Evolutionary conservation across 2,329 filamentous ascomycete species (phyloP).

Genomic region (Endoconidiophora laricicola): DNA sequence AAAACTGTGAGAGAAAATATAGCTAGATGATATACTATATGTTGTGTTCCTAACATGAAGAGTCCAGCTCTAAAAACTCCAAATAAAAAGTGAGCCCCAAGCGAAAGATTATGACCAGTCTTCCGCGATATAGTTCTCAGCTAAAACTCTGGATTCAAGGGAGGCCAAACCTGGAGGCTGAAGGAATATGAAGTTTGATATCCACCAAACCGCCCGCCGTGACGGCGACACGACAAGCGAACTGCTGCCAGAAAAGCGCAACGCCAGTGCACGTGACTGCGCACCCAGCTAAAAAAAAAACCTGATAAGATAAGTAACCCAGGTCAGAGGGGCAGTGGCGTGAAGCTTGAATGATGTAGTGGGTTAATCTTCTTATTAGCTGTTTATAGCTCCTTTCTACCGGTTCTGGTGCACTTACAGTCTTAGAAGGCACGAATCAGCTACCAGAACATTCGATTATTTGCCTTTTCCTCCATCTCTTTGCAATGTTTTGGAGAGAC

Average conservation of each 20-base stretch:
- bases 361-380: background rate
- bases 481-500: background rate
- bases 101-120: background rate
- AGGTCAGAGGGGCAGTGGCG: background rate
- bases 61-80: background rate
- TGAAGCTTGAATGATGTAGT: background rate
- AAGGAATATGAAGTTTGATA: constrained; percentile 1
- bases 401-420: background rate
- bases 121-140: background rate
- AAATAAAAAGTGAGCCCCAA: background rate
- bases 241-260: background rate
- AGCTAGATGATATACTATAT: background rate
- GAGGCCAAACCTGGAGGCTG: constrained; percentile 1
- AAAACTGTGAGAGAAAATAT: background rate
- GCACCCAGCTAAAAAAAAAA: background rate
- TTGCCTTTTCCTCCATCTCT: background rate
- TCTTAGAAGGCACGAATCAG: background rate
- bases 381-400: too few relatives aligned
- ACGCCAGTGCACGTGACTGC: constrained; percentile 9
- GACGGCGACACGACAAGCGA: background rate
- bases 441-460: background rate
- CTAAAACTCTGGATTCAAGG: background rate
- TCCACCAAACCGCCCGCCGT: too few relatives aligned
- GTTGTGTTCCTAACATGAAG: too few relatives aligned
- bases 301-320: constrained; percentile 12